phyloP scores from a whole-genome alignment of 2,329 filamentous ascomycete genomes.

The Sporothrix luriei region DNA sequence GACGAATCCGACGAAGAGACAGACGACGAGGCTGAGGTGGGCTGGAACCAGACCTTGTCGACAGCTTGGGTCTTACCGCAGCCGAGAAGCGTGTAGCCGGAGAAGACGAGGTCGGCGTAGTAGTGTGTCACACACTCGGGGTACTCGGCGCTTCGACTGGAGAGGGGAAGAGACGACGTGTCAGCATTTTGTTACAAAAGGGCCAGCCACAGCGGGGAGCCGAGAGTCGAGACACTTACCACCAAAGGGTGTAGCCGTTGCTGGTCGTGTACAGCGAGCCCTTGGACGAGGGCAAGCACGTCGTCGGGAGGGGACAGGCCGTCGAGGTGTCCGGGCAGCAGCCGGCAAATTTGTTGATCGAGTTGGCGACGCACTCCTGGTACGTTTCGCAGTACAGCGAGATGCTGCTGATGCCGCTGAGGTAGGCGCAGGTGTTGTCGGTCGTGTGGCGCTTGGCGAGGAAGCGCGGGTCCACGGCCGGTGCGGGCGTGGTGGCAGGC shows the following conservation, averaged over 20 bases:
- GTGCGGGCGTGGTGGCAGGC: conserved; percentile 36
- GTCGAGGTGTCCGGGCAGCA: conserved; percentile 41
- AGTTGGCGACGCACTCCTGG: conserved; percentile 41
- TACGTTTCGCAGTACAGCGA: conserved; percentile 41
- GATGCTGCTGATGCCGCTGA: conserved; percentile 39
- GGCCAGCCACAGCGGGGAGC: not conserved
- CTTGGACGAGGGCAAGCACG: conserved; percentile 40
- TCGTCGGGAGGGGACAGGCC: conserved; percentile 38
- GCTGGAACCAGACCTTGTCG: conserved; percentile 38
- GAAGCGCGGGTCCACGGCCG: conserved; percentile 31
- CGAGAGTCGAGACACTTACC: conserved; percentile 38
- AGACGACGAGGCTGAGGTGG: conserved; percentile 23
- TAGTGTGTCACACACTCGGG: conserved; percentile 42
- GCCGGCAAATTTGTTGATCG: conserved; percentile 38
- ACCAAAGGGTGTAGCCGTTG: conserved; percentile 41
- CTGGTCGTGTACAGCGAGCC: conserved; percentile 35
- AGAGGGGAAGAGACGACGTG: not conserved
- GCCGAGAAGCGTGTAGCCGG: conserved; percentile 41
- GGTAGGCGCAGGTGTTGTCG: conserved; percentile 43
- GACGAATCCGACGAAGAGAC: conserved; percentile 14
- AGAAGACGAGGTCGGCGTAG: conserved; percentile 38
- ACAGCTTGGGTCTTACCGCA: conserved; percentile 39
- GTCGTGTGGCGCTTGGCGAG: conserved; percentile 36
- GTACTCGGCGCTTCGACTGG: conserved; percentile 34
- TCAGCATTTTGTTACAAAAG: not conserved